A percentile compares a stretch with the other conserved stretches of the same genome.
phyloP scores from a whole-genome alignment of 1,284 basidiomycete genomes.

The Apiotrichum laibachii region DNA sequence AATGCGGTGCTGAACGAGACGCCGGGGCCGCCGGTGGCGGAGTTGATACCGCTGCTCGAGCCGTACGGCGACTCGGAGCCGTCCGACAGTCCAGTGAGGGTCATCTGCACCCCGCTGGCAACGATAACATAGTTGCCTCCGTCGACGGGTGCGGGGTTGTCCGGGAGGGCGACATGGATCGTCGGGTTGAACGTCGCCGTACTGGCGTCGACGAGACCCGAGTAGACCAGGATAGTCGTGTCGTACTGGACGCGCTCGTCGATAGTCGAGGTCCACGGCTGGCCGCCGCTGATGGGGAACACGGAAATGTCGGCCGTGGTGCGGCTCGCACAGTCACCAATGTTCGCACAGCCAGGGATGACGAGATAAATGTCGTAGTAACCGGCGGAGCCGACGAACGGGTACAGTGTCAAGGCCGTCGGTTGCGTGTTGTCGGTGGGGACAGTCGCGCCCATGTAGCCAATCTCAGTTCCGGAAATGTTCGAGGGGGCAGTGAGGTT shows the following conservation, averaged over 20 bases:
- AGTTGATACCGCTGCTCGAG: background rate
- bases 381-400: slow-evolving; percentile 83
- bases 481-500: slow-evolving; percentile 62
- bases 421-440: slow-evolving; percentile 57
- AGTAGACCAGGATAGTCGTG: slow-evolving; percentile 65
- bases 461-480: slow-evolving; percentile 70
- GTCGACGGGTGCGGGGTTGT: slow-evolving; percentile 62
- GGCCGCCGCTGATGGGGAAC: slow-evolving; percentile 67
- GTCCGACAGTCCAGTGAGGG: slow-evolving; percentile 51
- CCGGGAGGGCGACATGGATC: slow-evolving; percentile 66
- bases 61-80: slow-evolving; percentile 3
- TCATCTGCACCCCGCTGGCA: slow-evolving; percentile 72
- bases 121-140: slow-evolving; percentile 71
- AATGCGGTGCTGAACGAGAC: too few relatives aligned
- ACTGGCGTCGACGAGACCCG: slow-evolving; percentile 73
- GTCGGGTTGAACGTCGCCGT: slow-evolving; percentile 68
- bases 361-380: slow-evolving; percentile 79
- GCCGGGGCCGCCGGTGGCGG: too few relatives aligned
- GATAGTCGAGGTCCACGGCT: slow-evolving; percentile 66
- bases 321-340: slow-evolving; percentile 74
- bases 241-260: slow-evolving; percentile 73
- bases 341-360: slow-evolving; percentile 78
- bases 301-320: slow-evolving; percentile 81
- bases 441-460: slow-evolving; percentile 69
- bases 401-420: slow-evolving; percentile 82